Base-by-base conservation (phyloP, 352 stramenopile genomes). In the Phytophthora foliorum region DNA sequence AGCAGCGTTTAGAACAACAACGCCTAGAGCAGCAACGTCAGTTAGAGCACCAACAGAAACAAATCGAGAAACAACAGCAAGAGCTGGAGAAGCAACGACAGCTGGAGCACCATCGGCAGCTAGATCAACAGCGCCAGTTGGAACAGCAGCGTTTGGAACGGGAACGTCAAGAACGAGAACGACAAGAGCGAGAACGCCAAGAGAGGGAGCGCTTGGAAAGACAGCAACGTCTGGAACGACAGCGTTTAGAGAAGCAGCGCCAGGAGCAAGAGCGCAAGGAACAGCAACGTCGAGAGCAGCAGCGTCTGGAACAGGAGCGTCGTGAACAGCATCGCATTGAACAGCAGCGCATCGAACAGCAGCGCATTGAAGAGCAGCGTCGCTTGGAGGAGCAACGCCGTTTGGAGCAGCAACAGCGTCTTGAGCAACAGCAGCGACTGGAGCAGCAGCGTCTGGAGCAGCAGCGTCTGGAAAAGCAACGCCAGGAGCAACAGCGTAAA, bases 281-380 rank as follows among this genome's bases (percentile, higher is more conserved):
- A 21, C 66, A 78, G 44, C 56, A 76, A 25, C 59, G 71, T 21
- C 54, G 61, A 0, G 55, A 75, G 24, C 70, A 72, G 31, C 67
- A 81, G 42, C 68, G 74, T 17, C 63, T 76, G 27, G 56, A 78
- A 34, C 61, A 77, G 13, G 58, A 80, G 36, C 52, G 41, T 3
- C 62, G 63, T 16, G 57, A 77, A 22, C 72, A 79, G 24, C 63
- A 83, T 36, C 77, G 73, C 5, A 57, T 71, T 46, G 67, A 82
- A 22, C 54, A 74, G n/a, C 52, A 64, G n/a, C 63, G 63, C 2
- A 14, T 75, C 11, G 52, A 77, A 44, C 49, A 72, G 17, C 57
- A 73, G n/a, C 65, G 57, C n/a, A 19, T 52, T 8, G 38, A 74
- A 22, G 31, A 62, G 13, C 69, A 74, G 6, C 73, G 57, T 25